A percentile compares a stretch with the other conserved stretches of the same genome.
These are phyloP conservation scores for Pichia sp. DNA, from an alignment of 1,139 yeast genomes.

Conservation along the genomic window DNA sequence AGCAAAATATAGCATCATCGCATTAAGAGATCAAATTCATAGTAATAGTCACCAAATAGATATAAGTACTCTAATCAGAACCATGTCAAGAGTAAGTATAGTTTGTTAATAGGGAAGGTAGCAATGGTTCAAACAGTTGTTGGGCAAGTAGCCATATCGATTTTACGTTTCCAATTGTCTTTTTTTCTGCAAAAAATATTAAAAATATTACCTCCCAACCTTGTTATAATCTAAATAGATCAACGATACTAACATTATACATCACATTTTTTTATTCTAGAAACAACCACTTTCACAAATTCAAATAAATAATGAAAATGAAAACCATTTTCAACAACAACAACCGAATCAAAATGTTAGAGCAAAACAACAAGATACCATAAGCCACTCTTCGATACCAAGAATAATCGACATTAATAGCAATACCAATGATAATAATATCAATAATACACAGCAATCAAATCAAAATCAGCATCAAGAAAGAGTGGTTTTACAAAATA, in stretches of 20 bases:
- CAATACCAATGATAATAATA: neutral
- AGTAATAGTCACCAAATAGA: too few species aligned
- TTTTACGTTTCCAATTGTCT: too few species aligned
- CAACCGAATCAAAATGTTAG: slow-evolving; percentile 1
- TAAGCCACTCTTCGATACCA: neutral
- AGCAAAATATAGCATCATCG: too few species aligned
- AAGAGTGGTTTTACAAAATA: slow-evolving; percentile 7
- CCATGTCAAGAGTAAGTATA: neutral
- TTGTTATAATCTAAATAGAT: too few species aligned
- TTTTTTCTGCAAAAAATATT: too few species aligned
- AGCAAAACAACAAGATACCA: slow-evolving; percentile 2
- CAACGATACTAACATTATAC: neutral
- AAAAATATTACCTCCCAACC: too few species aligned
- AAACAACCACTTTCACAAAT: slow-evolving; percentile 23
- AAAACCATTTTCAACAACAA: neutral
- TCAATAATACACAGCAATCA: neutral
- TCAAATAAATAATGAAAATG: slow-evolving; percentile 23
- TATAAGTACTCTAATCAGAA: neutral
- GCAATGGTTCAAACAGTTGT: too few species aligned
- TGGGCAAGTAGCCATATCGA: too few species aligned
- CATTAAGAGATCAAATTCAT: too few species aligned
- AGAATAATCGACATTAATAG: neutral
- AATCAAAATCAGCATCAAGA: neutral
- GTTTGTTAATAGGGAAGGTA: too few species aligned
- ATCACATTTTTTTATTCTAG: slow-evolving; percentile 2